phyloP scores from a whole-genome alignment of 345 rosid genomes.

The Eucalyptus viminalis region DNA sequence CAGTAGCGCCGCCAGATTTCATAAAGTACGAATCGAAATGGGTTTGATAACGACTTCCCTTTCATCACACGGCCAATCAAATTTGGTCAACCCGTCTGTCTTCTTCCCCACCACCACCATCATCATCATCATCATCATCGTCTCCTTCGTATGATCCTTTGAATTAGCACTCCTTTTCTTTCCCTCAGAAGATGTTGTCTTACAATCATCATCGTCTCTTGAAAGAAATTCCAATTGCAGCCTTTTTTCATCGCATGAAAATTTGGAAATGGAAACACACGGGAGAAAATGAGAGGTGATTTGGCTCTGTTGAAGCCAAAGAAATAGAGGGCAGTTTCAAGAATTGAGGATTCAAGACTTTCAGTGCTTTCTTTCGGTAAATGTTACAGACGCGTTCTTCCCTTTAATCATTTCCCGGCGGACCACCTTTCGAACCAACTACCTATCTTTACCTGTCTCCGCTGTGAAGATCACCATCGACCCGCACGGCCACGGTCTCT shows the following conservation, averaged over 20 bases:
- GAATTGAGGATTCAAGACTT: neutral
- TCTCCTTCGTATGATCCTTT: neutral
- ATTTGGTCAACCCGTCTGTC: neutral
- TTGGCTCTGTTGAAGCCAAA: neutral
- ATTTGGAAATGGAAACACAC: neutral
- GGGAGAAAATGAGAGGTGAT: neutral
- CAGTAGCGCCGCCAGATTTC: neutral
- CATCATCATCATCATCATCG: neutral
- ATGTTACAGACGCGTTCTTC: neutral
- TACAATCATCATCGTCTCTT: neutral
- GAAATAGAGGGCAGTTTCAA: neutral
- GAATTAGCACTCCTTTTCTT: neutral
- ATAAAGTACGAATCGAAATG: neutral
- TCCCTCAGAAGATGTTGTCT: neutral
- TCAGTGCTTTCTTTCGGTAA: neutral
- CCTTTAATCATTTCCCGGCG: neutral
- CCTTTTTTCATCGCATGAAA: neutral
- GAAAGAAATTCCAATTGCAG: neutral
- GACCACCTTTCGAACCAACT: neutral
- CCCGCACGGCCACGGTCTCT: neutral
- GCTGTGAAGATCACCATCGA: neutral
- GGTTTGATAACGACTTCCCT: neutral
- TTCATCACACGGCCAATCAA: neutral
- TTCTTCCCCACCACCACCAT: neutral
- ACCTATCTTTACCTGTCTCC: neutral